Base-by-base conservation (phyloP, 805 yeast species). In the Wickerhamiella cacticola region DNA sequence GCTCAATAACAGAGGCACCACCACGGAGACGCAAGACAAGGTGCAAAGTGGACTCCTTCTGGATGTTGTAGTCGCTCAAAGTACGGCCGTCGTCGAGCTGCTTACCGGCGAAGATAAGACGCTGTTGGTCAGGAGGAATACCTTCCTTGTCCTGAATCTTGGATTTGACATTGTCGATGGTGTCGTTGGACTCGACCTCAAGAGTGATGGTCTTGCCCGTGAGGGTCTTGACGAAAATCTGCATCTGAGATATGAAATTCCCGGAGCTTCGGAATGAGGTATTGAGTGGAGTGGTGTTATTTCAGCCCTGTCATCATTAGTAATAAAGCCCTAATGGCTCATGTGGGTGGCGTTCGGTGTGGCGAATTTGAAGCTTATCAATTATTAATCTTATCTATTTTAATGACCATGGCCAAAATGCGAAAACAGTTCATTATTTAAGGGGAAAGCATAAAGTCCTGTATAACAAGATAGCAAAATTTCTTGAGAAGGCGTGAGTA, bases 61-160 rank as follows among this genome's bases (percentile, higher is more conserved):
- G 97, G 76, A 89, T 92, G 87, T 89, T 89, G 94, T 92, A 92
- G 79, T 89, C 97, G 61, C 95, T 83, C 64, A 89, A 78, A 61
- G 97, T 92, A 80, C 97, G 86, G 69, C 96, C 96, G 67, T 89
- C 96, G 78, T 89, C 96, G 68, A 89, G 84, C 77, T 89, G 98
- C 80, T 89, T 89, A 78, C 98, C 98, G 68, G 97, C 97, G 69
- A 92, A 89, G 80, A 89, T 89, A 68, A 92, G 82, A 78, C 98
- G 86, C 78, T 89, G 97, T 74, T 89, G 97, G 75, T 89, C 96
- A 67, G 97, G 96, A 72, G 97, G 97, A 63, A 89, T 89, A 70
- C 96, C 96, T 74, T 89, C 97, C 80, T 88, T 88, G 81, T 89
- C 95, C 76, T 86, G 95, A 73, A 87, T 88, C 82, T 88, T 88